Conservation (phyloP, 495 filamentous ascomycete genomes). For the Annulohypoxylon bovei region DNA sequence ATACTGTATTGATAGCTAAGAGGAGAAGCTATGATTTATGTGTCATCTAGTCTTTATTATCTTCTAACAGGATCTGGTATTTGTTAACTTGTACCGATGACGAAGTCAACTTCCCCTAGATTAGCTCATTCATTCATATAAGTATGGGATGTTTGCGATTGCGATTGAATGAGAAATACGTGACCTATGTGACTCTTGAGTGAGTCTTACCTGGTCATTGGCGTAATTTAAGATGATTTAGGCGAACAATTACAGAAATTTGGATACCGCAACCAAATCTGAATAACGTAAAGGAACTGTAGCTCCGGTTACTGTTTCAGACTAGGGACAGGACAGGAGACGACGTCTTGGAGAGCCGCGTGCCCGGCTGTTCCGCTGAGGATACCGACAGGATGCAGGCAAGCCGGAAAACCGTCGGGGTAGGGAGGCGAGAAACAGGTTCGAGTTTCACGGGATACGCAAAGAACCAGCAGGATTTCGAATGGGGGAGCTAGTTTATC, state of each 20-base stretch:
- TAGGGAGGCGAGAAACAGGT: constrained; percentile 18
- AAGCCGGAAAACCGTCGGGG: neutral
- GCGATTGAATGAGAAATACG: too few species aligned
- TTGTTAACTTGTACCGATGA: too few species aligned
- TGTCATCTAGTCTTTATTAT: too few species aligned
- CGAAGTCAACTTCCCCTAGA: too few species aligned
- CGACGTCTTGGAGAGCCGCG: neutral
- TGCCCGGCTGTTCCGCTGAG: neutral
- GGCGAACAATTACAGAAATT: neutral
- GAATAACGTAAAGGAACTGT: neutral
- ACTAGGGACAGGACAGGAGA: neutral
- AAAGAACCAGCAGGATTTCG: neutral
- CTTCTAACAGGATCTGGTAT: too few species aligned
- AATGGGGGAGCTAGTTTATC: neutral
- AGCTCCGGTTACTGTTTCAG: neutral
- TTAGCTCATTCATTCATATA: too few species aligned
- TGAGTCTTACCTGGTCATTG: neutral
- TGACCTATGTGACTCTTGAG: neutral
- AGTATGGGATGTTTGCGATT: too few species aligned
- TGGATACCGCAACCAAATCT: neutral
- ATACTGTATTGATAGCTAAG: too few species aligned
- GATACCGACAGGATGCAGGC: constrained; percentile 3
- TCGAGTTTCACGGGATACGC: constrained; percentile 13
- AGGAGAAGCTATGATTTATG: too few species aligned
- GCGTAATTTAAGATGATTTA: neutral